These are phyloP conservation scores for Malus fusca DNA, from an alignment of 306 rosid species.

Conservation along the genomic window DNA sequence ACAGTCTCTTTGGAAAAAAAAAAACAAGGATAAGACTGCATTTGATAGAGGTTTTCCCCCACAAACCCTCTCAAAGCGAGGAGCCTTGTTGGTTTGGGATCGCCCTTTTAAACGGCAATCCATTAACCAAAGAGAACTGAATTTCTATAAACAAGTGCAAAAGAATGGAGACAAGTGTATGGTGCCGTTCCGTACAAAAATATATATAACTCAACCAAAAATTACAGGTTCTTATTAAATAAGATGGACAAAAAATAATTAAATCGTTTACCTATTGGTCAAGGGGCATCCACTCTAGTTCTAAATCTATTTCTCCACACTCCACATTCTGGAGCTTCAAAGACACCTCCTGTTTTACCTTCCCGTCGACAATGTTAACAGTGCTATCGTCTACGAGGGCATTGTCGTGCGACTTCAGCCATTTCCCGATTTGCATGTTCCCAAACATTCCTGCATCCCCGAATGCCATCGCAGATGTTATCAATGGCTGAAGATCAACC, in stretches of 20 bases:
- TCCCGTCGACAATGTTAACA: slow-evolving; percentile 70
- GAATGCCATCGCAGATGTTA: slow-evolving; percentile 89
- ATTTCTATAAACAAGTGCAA: slow-evolving; percentile 11
- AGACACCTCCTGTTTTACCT: slow-evolving; percentile 53
- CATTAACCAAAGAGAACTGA: not conserved
- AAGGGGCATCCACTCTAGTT: slow-evolving; percentile 94
- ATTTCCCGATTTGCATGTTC: slow-evolving; percentile 94
- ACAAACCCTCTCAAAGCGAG: no score
- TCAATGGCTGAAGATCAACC: slow-evolving; percentile 86
- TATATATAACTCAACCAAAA: not conserved
- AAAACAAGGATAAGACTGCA: no score
- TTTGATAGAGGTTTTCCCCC: no score
- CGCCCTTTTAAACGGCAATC: not conserved
- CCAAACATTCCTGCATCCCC: slow-evolving; percentile 92
- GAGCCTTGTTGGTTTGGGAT: no score
- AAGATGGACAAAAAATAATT: slow-evolving; percentile 7
- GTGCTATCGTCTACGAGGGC: slow-evolving; percentile 71
- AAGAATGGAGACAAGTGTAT: slow-evolving; percentile 11
- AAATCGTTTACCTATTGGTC: slow-evolving; percentile 50
- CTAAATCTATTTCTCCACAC: slow-evolving; percentile 71
- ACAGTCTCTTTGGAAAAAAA: no score
- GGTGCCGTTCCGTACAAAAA: slow-evolving; percentile 15
- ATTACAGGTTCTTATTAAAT: slow-evolving; percentile 21
- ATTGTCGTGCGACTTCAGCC: slow-evolving; percentile 90
- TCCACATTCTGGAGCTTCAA: slow-evolving; percentile 95